Evolutionary conservation across 1,139 yeast genomes (phyloP).

Genomic region (Pichiaceae sp.): DNA sequence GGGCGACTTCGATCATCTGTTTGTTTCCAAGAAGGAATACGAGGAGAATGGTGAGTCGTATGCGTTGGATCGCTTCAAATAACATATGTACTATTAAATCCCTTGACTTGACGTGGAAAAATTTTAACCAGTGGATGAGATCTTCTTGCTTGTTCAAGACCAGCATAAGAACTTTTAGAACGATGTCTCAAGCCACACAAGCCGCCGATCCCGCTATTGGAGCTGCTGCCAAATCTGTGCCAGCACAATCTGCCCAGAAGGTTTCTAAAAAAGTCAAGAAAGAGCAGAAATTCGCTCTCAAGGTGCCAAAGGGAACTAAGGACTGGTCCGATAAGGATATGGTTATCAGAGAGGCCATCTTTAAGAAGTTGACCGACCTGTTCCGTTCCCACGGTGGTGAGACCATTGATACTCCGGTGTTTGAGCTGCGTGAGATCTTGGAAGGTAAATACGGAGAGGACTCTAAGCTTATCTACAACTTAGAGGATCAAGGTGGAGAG

Average conservation of each 20-base stretch:
- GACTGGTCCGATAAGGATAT: constrained; percentile 98
- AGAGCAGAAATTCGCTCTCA: constrained; percentile 46
- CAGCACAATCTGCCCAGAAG: neutral
- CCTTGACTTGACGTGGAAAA: neutral
- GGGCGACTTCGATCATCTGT: constrained; percentile 38
- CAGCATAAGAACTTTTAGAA: constrained; percentile 1
- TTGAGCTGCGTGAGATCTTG: constrained; percentile 87
- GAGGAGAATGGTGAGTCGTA: constrained; percentile 54
- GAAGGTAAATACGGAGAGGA: constrained; percentile 98
- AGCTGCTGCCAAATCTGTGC: constrained; percentile 1
- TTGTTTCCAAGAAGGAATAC: constrained; percentile 48
- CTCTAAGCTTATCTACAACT: constrained; percentile 86
- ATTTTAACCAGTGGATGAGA: neutral
- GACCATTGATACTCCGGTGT: constrained; percentile 95
- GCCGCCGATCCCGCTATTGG: constrained; percentile 4
- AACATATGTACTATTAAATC: neutral
- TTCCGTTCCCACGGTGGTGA: constrained; percentile 97
- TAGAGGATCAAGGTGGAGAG: constrained; percentile 98
- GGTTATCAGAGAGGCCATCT: constrained; percentile 86
- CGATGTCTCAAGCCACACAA: constrained; percentile 4
- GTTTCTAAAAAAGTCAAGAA: constrained; percentile 12
- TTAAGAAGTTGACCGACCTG: constrained; percentile 57
- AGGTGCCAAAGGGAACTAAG: constrained; percentile 95
- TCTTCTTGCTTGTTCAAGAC: neutral
- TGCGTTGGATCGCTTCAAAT: constrained; percentile 47